Evolutionary conservation across 805 yeast genomes (phyloP).

Genomic region (Metschnikowia similis): DNA sequence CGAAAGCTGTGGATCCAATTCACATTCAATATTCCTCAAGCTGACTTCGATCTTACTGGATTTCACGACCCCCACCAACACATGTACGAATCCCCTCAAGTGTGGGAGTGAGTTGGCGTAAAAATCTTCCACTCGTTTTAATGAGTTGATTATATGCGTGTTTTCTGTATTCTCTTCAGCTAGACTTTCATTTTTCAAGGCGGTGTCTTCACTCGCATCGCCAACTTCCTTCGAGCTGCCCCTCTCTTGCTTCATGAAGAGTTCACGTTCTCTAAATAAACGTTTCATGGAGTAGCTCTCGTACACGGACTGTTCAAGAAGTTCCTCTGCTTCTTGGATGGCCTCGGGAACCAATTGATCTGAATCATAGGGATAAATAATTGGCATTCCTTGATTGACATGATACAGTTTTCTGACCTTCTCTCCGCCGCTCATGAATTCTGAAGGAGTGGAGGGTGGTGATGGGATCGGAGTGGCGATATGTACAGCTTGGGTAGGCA

Average conservation of each 20-base stretch:
- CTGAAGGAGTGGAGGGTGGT: conserved; percentile 52
- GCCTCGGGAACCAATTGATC: conserved; percentile 55
- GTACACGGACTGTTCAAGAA: conserved; percentile 57
- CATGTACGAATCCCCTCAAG: conserved; percentile 60
- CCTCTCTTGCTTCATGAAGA: conserved; percentile 69
- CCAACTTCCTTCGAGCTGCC: conserved; percentile 35
- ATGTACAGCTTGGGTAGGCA: conserved; percentile 57
- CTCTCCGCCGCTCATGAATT: conserved; percentile 44
- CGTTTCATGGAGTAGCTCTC: conserved; percentile 68
- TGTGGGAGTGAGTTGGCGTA: conserved; percentile 51
- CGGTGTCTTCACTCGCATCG: conserved; percentile 23
- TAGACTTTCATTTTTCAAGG: conserved; percentile 16
- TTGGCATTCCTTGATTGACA: conserved; percentile 63
- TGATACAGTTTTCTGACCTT: conserved; percentile 56
- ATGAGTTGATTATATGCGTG: conserved; percentile 33
- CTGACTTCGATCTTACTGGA: conserved; percentile 41
- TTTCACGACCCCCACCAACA: conserved; percentile 60
- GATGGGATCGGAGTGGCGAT: conserved; percentile 89
- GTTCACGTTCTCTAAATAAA: conserved; percentile 65
- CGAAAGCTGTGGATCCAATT: conserved; percentile 31
- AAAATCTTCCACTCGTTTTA: conserved; percentile 56
- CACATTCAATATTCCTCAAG: conserved; percentile 33
- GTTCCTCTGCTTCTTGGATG: conserved; percentile 71
- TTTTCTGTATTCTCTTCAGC: conserved; percentile 29
- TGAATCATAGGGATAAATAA: conserved; percentile 52